Evolutionary conservation across 192 early-diverging fungal species (phyloP).

Genomic region (Backusella tuberculispora): DNA sequence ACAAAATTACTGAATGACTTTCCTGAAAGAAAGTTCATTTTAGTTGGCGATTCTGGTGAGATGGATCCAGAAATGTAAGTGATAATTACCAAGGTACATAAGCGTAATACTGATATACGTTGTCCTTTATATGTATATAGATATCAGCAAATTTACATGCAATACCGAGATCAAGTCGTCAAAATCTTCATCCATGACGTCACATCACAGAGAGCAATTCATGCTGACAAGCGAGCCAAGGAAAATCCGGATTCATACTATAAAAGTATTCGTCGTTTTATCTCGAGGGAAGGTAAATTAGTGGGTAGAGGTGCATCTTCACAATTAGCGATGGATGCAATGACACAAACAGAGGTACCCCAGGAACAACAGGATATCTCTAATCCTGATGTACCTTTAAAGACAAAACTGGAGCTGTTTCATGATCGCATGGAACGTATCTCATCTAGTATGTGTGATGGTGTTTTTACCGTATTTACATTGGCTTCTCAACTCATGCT

Average conservation of each 20-base stretch:
- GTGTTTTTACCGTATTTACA: slow-evolving; percentile 39
- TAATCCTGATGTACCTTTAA: slow-evolving; percentile 32
- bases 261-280: slow-evolving; percentile 17
- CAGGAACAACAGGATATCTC: slow-evolving; percentile 14
- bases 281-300: slow-evolving; percentile 21
- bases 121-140: slow-evolving; percentile 4
- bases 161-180: slow-evolving; percentile 41
- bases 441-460: slow-evolving; percentile 25
- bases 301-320: slow-evolving; percentile 4
- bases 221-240: slow-evolving; percentile 26
- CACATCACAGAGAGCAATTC: slow-evolving; percentile 34
- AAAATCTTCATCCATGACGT: slow-evolving; percentile 49
- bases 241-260: slow-evolving; percentile 21
- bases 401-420: slow-evolving; percentile 32
- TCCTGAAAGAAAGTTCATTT: slow-evolving; percentile 81
- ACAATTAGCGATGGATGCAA: slow-evolving; percentile 35
- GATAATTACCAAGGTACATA: neutral
- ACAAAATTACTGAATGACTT: slow-evolving; percentile 58
- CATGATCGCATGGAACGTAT: slow-evolving; percentile 31
- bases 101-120: neutral
- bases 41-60: slow-evolving; percentile 93
- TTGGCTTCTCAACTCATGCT: slow-evolving; percentile 22
- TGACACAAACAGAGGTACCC: slow-evolving; percentile 33
- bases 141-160: slow-evolving; percentile 33
- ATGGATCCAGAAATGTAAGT: slow-evolving; percentile 84